phyloP scores from a whole-genome alignment of 2,329 filamentous ascomycete genomes.

The Exophiala sp. region DNA sequence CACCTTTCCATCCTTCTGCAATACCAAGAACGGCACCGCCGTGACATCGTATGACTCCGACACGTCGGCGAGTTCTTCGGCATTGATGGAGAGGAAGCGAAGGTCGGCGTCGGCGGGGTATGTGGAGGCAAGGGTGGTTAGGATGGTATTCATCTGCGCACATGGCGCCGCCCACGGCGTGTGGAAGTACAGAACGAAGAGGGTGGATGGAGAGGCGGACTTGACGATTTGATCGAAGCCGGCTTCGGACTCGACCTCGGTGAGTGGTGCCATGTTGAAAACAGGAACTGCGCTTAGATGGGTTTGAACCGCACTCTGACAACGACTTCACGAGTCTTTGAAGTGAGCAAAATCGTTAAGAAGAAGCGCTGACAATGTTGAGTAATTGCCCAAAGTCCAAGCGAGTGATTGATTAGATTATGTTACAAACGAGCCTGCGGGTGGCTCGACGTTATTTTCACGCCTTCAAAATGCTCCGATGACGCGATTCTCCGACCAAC shows the following conservation, averaged over 20 bases:
- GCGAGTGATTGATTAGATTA: neutral
- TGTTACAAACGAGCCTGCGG: neutral
- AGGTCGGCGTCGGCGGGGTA: slow-evolving; percentile 66
- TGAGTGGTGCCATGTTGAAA: slow-evolving; percentile 64
- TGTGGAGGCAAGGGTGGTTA: slow-evolving; percentile 77
- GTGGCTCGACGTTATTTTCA: neutral
- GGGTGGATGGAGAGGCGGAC: slow-evolving; percentile 60
- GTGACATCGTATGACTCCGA: slow-evolving; percentile 91
- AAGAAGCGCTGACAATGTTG: neutral
- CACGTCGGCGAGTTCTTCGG: slow-evolving; percentile 87
- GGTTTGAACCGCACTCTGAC: too few species aligned
- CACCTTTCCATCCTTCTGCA: slow-evolving; percentile 67
- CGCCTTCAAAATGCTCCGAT: slow-evolving; percentile 1
- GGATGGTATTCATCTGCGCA: slow-evolving; percentile 83
- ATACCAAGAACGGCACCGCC: slow-evolving; percentile 84
- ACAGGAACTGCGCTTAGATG: too few species aligned
- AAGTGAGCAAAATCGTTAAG: too few species aligned
- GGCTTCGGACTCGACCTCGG: slow-evolving; percentile 66
- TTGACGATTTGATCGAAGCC: slow-evolving; percentile 66
- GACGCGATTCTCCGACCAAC: neutral
- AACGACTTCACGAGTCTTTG: too few species aligned
- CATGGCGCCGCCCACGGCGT: slow-evolving; percentile 95
- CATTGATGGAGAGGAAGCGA: slow-evolving; percentile 84
- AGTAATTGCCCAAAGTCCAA: slow-evolving; percentile 1
- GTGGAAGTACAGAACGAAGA: slow-evolving; percentile 88